A percentile compares a stretch with the other conserved stretches of the same genome.
These are phyloP conservation scores for Phaffia tasmanica DNA, from an alignment of 768 basidiomycete species.

Conservation along the genomic window DNA sequence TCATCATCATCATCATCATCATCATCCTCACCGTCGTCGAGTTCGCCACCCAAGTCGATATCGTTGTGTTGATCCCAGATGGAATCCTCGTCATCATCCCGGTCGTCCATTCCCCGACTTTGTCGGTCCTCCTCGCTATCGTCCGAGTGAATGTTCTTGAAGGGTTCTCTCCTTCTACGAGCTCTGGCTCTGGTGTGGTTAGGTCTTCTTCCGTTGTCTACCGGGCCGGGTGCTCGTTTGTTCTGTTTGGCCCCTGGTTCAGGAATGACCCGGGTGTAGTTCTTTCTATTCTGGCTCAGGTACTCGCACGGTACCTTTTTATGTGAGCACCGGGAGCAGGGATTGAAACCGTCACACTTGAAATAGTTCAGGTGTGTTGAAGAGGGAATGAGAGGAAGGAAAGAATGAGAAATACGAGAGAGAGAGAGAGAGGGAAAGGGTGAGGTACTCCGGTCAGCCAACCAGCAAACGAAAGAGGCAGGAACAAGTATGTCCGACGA, in stretches of 20 bases:
- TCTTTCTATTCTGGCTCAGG: not conserved
- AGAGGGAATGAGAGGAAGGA: not conserved
- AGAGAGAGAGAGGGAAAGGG: too few relatives aligned
- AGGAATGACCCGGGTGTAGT: constrained; percentile 4
- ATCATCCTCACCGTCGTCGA: not conserved
- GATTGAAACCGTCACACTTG: constrained; percentile 8
- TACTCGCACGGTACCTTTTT: constrained; percentile 3
- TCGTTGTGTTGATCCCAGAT: not conserved
- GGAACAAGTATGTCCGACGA: too few relatives aligned
- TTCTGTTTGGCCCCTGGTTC: too few relatives aligned
- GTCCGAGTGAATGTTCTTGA: not conserved
- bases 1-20: not conserved
- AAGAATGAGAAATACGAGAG: too few relatives aligned
- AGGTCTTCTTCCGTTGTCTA: too few relatives aligned
- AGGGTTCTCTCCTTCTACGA: too few relatives aligned
- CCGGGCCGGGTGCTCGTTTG: too few relatives aligned
- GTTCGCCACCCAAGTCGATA: not conserved
- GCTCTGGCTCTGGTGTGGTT: too few relatives aligned
- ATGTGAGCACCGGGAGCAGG: not conserved
- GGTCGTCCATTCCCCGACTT: not conserved
- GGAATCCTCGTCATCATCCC: not conserved
- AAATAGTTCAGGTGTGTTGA: not conserved
- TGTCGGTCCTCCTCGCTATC: not conserved
- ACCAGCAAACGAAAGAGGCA: too few relatives aligned
- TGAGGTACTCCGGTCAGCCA: too few relatives aligned